Evolutionary conservation across 306 rosid species (phyloP).

Genomic region (Quercus aquifolioides): DNA sequence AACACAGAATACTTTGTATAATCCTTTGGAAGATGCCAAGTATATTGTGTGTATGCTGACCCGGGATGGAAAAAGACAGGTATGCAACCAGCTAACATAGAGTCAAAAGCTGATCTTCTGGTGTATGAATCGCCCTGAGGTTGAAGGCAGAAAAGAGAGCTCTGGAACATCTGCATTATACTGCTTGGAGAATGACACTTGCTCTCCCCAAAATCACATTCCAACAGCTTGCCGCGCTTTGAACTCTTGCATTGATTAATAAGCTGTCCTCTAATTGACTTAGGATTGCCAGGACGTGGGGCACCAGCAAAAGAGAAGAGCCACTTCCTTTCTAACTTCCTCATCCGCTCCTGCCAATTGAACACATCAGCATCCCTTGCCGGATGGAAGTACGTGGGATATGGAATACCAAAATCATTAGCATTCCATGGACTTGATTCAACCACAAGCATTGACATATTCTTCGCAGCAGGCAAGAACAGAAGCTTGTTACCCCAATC

Average conservation of each 20-base stretch:
- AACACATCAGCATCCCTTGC: slow-evolving; percentile 84
- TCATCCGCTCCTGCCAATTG: slow-evolving; percentile 54
- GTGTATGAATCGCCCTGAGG: slow-evolving; percentile 99
- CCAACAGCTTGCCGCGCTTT: slow-evolving; percentile 69
- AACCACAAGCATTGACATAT: slow-evolving; percentile 99
- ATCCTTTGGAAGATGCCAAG: slow-evolving; percentile 97
- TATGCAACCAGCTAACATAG: slow-evolving; percentile 95
- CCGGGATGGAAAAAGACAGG: slow-evolving; percentile 99
- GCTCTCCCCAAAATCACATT: slow-evolving; percentile 97
- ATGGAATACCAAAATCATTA: slow-evolving; percentile 94
- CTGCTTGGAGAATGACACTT: slow-evolving; percentile 97
- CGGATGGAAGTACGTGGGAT: slow-evolving; percentile 97
- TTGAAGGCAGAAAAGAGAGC: slow-evolving; percentile 93
- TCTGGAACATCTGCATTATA: slow-evolving; percentile 96
- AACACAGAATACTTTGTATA: slow-evolving; percentile 80
- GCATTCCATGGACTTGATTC: slow-evolving; percentile 99
- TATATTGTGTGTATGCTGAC: slow-evolving; percentile 90
- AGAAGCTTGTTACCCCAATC: slow-evolving; percentile 97
- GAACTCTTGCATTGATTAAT: slow-evolving; percentile 78
- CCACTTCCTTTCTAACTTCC: slow-evolving; percentile 54
- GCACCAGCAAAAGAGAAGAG: slow-evolving; percentile 98
- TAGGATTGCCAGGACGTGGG: slow-evolving; percentile 84
- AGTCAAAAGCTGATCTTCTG: slow-evolving; percentile 90
- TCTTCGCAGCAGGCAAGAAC: slow-evolving; percentile 88
- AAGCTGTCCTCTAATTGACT: slow-evolving; percentile 86